phyloP scores from a whole-genome alignment of 495 filamentous ascomycete genomes.

The Trypethelium eluteriae region DNA sequence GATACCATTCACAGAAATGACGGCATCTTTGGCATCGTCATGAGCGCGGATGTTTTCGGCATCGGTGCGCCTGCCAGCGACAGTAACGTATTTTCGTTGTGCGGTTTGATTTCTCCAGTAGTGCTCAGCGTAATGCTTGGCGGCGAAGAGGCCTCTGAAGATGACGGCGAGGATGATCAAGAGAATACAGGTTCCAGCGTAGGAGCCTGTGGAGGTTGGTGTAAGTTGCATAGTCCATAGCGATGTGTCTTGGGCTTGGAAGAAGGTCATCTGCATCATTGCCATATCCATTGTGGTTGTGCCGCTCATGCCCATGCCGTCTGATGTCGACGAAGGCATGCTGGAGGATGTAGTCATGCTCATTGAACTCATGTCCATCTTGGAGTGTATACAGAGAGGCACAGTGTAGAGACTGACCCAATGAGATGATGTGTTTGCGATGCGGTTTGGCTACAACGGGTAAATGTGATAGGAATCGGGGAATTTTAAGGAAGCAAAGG shows the following conservation, averaged over 20 bases:
- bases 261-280: conserved; percentile 47
- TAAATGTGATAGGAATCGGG: not conserved
- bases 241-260: conserved; percentile 54
- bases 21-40: conserved; percentile 50
- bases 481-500: too few species aligned
- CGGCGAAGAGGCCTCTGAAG: conserved; percentile 60
- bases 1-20: conserved; percentile 57
- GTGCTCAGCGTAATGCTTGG: conserved; percentile 51
- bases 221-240: conserved; percentile 71
- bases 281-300: conserved; percentile 18
- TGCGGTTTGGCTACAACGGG: not conserved
- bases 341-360: conserved; percentile 20
- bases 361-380: conserved; percentile 13
- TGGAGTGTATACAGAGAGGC: not conserved
- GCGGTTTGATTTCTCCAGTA: conserved; percentile 56
- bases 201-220: conserved; percentile 56
- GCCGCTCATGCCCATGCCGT: conserved; percentile 20
- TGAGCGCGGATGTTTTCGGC: conserved; percentile 43
- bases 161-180: conserved; percentile 63
- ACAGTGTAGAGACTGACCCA: not conserved
- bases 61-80: conserved; percentile 55
- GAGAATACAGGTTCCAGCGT: conserved; percentile 84
- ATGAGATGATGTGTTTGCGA: not conserved
- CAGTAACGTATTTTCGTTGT: conserved; percentile 65
- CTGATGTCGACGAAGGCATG: conserved; percentile 8